A percentile compares a stretch with the other conserved stretches of the same genome.
phyloP scores from a whole-genome alignment of 768 basidiomycete species.

The Boletus tylopilopsis region DNA sequence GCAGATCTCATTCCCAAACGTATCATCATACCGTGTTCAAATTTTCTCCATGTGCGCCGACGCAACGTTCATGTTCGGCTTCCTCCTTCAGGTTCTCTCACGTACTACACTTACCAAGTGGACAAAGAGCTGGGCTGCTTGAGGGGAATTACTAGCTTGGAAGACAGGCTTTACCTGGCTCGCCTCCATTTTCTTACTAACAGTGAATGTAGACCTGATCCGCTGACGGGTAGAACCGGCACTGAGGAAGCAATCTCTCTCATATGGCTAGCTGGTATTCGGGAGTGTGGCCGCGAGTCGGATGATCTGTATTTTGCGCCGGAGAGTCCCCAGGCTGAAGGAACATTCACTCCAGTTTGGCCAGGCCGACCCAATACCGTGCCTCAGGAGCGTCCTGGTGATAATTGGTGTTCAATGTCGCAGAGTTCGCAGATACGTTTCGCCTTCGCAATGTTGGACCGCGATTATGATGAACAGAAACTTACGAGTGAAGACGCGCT shows the following conservation, averaged over 20 bases:
- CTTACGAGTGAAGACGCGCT: too few relatives aligned
- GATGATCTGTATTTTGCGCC: too few relatives aligned
- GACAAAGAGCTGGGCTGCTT: background rate
- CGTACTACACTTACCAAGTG: background rate
- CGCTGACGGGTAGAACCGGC: background rate
- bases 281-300: background rate
- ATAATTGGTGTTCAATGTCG: too few relatives aligned
- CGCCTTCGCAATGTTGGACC: background rate
- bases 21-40: background rate
- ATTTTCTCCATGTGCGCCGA: background rate
- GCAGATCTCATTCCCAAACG: background rate
- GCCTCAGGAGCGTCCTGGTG: too few relatives aligned
- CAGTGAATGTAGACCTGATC: background rate
- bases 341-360: too few relatives aligned
- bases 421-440: background rate
- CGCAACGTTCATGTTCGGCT: background rate
- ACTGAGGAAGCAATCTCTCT: background rate
- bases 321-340: too few relatives aligned
- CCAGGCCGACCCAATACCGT: too few relatives aligned
- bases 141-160: background rate
- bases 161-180: background rate
- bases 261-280: background rate
- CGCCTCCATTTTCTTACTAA: background rate
- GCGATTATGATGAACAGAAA: too few relatives aligned
- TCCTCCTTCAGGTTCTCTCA: background rate